Evolutionary conservation across 305 asterid species (phyloP).

Genomic region (Fraxinus paxiana): DNA sequence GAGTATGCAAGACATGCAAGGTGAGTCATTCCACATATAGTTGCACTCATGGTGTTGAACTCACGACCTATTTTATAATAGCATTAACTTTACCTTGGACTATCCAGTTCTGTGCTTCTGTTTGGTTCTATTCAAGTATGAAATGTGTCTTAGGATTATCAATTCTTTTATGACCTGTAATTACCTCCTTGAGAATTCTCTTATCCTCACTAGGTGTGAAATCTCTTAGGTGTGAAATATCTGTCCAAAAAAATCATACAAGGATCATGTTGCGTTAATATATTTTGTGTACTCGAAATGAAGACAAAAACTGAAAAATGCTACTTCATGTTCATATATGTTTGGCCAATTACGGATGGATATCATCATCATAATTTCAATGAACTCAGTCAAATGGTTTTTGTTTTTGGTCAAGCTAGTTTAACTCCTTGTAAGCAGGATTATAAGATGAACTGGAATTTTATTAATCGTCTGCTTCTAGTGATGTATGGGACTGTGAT

Average conservation of each 20-base stretch:
- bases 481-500: no score
- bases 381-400: not conserved
- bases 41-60: not conserved
- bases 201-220: not conserved
- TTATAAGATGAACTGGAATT: not conserved
- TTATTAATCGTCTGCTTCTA: not conserved
- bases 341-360: not conserved
- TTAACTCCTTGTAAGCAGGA: not conserved
- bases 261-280: not conserved
- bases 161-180: not conserved
- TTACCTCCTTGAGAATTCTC: not conserved
- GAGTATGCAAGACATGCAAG: constrained; percentile 91
- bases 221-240: not conserved
- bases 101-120: not conserved
- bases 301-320: no score
- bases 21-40: constrained; percentile 31
- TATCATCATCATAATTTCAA: not conserved
- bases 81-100: not conserved
- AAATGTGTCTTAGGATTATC: not conserved
- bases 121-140: not conserved
- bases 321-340: no score
- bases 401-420: not conserved
- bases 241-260: not conserved
- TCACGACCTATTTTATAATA: not conserved
- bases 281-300: no score